Percentiles rank a stretch among this genome's conserved stretches.
phyloP scores from a whole-genome alignment of 768 basidiomycete species.

The Boletus barrowsii region DNA sequence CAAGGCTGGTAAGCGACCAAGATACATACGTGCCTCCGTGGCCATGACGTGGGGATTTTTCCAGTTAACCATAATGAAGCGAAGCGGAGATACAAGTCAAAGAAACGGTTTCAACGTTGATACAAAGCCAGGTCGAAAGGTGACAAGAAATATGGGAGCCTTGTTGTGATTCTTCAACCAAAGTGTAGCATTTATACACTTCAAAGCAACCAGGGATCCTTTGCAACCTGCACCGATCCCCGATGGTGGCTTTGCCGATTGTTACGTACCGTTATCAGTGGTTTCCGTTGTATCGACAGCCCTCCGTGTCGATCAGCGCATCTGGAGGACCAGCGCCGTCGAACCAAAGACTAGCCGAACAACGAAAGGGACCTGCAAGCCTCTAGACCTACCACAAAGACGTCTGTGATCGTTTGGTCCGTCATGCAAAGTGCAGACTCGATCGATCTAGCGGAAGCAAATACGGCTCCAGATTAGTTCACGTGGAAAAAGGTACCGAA shows the following conservation, averaged over 20 bases:
- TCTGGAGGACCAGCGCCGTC: background rate
- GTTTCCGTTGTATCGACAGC: background rate
- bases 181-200: conserved; percentile 16
- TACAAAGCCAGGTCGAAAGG: conserved; percentile 5
- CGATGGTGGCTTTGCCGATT: conserved; percentile 1
- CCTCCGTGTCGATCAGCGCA: background rate
- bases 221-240: conserved; percentile 10
- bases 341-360: background rate
- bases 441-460: conserved; percentile 11
- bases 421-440: background rate
- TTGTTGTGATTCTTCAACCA: conserved; percentile 5
- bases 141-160: conserved; percentile 2
- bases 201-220: conserved; percentile 25
- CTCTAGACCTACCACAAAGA: background rate
- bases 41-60: conserved; percentile 20
- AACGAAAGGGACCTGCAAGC: background rate
- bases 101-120: conserved; percentile 3
- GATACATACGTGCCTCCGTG: conserved; percentile 23
- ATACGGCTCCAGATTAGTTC: background rate
- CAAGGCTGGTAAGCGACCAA: background rate
- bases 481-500: background rate
- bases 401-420: background rate
- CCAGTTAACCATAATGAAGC: conserved; percentile 27
- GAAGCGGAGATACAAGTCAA: conserved; percentile 11
- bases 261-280: conserved; percentile 18